Evolutionary conservation across 176 grass and related monocot genomes (phyloP).

Genomic region (Aegilops bicornis): DNA sequence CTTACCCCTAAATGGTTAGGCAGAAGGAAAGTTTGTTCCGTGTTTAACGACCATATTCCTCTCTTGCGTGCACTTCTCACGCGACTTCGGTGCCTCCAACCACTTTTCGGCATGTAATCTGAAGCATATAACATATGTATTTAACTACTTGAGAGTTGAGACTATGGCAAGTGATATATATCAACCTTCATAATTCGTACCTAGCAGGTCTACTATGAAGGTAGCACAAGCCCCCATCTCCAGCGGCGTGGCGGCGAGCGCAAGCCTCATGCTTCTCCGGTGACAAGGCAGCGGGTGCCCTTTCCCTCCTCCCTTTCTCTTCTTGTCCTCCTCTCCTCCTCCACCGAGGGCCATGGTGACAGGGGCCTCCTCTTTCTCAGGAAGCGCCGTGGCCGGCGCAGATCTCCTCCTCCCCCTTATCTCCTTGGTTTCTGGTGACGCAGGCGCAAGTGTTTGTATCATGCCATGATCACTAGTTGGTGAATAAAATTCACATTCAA

Average conservation of each 20-base stretch:
- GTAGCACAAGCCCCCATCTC: neutral
- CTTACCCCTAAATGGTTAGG: neutral
- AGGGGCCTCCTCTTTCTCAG: neutral
- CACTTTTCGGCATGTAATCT: neutral
- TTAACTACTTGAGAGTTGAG: neutral
- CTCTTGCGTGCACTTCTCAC: neutral
- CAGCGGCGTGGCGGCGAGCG: neutral
- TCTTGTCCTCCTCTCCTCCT: neutral
- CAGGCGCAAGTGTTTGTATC: neutral
- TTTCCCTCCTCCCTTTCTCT: neutral
- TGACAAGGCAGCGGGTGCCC: neutral
- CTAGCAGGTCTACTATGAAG: neutral
- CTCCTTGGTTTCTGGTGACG: neutral
- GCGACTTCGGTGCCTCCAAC: neutral
- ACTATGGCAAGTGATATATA: neutral
- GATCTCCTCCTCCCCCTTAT: neutral
- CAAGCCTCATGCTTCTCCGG: neutral
- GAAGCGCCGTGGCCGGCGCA: neutral
- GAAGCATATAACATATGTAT: neutral
- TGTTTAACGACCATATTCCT: neutral
- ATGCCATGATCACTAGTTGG: neutral
- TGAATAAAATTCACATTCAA: neutral
- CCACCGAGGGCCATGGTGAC: neutral
- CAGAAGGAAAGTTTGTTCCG: neutral
- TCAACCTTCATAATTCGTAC: neutral